Base-by-base conservation (phyloP, 2,329 filamentous ascomycete genomes). In the Alternaria viburni region DNA sequence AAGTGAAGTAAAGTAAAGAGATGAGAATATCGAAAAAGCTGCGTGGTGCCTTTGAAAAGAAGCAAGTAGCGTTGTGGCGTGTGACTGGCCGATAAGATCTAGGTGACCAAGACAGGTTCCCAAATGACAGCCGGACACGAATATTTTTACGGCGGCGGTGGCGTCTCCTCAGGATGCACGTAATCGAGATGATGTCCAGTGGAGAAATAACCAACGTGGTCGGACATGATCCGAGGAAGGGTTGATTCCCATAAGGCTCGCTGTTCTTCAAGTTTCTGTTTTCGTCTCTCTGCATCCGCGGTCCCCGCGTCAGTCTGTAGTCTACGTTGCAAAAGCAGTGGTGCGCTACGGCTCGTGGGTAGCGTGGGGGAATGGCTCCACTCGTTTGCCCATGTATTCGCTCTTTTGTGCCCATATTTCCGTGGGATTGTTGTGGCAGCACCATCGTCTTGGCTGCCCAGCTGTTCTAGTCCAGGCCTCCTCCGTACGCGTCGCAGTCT, bases 191-290 rank as follows among this genome's bases (percentile, higher is more conserved):
- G 13, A 44, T 57, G 51, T 41, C 45, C 56, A 19, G 60, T 54
- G 17, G 62, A 25, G 57, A 67, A 58, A 32, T 51, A 67, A 15
- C 59, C 62, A 17, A 61, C 60, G 15, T 61, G 64, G 36, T 60
- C 50, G 17, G 58, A 32, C 12, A 59, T 30, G 45, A 52, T 32
- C 15, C 57, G 30, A n/a, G 74, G 70, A 45, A 76, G 47, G 0
- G 65, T 72, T 9, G 68, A 61, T 52, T 73, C 66, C 69, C 69
- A 75, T 15, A 69, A 36, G 15, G 54, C 63, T 49, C 68, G 62
- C 43, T 73, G 71, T 47, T 65, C 49, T 17, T 64, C 61, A 9
- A 69, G 47, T 13, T 62, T 54, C 15, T 44, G 43, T 23, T 58
- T 51, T 25, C 55, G 57, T 44, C 32, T 52, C 32, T 62, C 60